Evolutionary conservation across 306 rosid species (phyloP), one percentile per base, ranked within the genome.

Genomic region (Geum urbanum): DNA sequence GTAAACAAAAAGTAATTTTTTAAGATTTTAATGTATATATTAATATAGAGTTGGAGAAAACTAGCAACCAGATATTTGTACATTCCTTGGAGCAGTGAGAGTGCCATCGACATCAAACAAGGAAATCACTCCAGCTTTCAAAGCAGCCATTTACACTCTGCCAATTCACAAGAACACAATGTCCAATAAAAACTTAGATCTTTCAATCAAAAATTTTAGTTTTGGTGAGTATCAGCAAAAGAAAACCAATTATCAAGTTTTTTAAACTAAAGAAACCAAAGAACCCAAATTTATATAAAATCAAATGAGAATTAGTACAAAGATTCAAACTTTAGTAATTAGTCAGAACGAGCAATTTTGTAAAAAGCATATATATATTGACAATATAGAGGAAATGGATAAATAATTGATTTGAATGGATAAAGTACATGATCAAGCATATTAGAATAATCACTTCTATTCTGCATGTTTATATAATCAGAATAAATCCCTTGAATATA

Each of bases 11-110:
- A 12, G 8, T 20, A 9, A 40, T 20, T 13, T 9, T 5, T 43
- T 51, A 49, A 73, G 5, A 67, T 20, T 47, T 14, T 71, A 39
- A 56, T 44, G 11, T 3, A 45, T 53, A 52, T n/a, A 69, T 40
- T 61, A 37, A 41, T 24, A 16, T 49, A 22, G 13, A 67, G 52
- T 52, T 67, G 39, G 40, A 56, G 54, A 55, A 84, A 63, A 19
- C 10, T 19, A 45, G 19, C 24, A 19, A 67, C 67, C 72, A 58
- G 59, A 37, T 37, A 55, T 3, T 24, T 5, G 10, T 64, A 90
- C 98, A 96, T 90, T 88, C 61, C 98, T 87, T 20, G 97, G 92
- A 72, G 96, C 98, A n/a, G 97, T 88, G 74, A 94, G 95, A 82
- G 98, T 88, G 19, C 88, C 98, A 87, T 94, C 98, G 51, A 94